Base-by-base conservation (phyloP, 306 rosid genomes). In the Coriaria nepalensis region DNA sequence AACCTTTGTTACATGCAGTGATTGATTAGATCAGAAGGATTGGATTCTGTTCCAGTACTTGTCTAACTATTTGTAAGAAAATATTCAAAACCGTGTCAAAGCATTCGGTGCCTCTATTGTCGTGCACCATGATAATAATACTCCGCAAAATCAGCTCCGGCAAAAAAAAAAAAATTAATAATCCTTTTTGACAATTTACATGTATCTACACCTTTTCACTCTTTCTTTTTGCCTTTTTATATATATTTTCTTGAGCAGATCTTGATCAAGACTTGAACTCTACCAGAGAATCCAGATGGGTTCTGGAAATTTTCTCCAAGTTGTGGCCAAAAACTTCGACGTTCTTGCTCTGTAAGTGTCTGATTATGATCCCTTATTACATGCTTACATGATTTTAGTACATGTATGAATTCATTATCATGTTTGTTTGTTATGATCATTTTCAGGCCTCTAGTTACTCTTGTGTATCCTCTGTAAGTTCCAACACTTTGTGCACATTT, bases 391-490 rank as follows among this genome's bases (percentile, higher is more conserved):
- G n/a, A n/a, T n/a, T n/a, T 20, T 38, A 12, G 13, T 4, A 15
- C 2, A 6, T 9, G 20, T 7, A 5, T 36, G 12, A 49, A 0
- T 45, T 62, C 6, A 6, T 32, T 40, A 35, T 20, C 1, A 14
- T 50, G 4, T 7, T 37, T 29, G 13, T 57, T 40, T 60, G 12
- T 38, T 15, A 48, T 38, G 44, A 43, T 29, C 20, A 29, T 36
- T 32, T 69, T 52, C 76, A 90, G 98, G 80, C 94, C 95, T 37
- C 61, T 90, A 8, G 81, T 85, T 40, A 57, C 94, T 49, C 81
- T 90, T 4, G 92, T 90, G 56, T 90, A 61, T 65, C 97, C 95
- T 15, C 71, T 90, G 97, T 90, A 73, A 84, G 95, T 77, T 34
- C 29, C 29, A 20, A 20, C 29, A 20, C 29, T 20, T 20, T 20